phyloP scores from a whole-genome alignment of 1,284 basidiomycete genomes.

The Cutaneotrichosporon sp. region DNA sequence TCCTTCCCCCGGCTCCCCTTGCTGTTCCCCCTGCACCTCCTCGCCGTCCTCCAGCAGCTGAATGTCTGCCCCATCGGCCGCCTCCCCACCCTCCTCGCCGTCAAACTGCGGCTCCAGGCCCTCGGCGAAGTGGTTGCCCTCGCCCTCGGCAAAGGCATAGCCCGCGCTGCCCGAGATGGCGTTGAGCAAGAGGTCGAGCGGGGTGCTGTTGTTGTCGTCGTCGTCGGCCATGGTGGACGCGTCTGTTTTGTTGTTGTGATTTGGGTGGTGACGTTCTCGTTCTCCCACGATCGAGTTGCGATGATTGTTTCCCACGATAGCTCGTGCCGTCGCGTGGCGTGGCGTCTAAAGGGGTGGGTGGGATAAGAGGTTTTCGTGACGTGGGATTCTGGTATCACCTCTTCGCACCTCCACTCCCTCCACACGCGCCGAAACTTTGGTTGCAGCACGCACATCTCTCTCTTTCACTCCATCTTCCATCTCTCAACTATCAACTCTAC shows the following conservation, averaged over 20 bases:
- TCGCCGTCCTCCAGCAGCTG: slow-evolving; percentile 4
- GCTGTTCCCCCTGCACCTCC: neutral
- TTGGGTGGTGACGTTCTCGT: slow-evolving; percentile 17
- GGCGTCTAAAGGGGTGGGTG: neutral
- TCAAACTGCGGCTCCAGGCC: neutral
- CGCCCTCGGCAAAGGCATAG: slow-evolving; percentile 10
- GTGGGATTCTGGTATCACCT: neutral
- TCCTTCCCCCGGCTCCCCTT: neutral
- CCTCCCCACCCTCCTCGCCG: neutral
- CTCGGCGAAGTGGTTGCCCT: neutral
- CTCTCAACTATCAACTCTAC: too few species aligned
- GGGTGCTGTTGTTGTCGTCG: slow-evolving; percentile 23
- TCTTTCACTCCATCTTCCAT: neutral
- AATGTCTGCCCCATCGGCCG: slow-evolving; percentile 7
- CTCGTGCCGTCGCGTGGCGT: neutral
- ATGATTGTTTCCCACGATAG: neutral
- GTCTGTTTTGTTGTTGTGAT: slow-evolving; percentile 2
- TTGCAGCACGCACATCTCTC: neutral
- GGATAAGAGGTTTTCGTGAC: neutral
- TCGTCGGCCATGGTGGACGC: slow-evolving; percentile 18
- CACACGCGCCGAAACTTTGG: slow-evolving; percentile 1
- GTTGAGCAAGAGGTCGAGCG: slow-evolving; percentile 48
- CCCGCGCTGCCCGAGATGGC: slow-evolving; percentile 38
- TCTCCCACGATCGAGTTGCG: slow-evolving; percentile 17
- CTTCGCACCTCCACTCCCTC: neutral